Base-by-base conservation (phyloP, 139 green algal genomes). In the Chlorella sorokiniana region DNA sequence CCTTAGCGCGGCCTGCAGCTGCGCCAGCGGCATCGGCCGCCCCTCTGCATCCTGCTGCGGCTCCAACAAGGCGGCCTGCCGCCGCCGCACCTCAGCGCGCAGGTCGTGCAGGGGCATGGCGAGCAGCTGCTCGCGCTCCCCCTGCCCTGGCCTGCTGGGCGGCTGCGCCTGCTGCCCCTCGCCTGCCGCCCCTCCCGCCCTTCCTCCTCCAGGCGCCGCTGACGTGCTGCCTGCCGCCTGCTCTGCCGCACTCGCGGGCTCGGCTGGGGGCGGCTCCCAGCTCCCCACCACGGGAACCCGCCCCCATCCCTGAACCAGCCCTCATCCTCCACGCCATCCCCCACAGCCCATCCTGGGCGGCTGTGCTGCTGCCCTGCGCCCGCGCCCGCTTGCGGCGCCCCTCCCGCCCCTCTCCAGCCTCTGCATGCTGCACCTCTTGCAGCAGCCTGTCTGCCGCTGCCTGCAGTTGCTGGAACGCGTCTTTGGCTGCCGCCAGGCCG, bases 201-300 rank as follows among this genome's bases (percentile, higher is more conserved):
- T 65, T 29, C 56, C 56, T 29, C 18, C 56, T 29, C 56, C 56
- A 33, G 56, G 18, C 11, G 16, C 48, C 11, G 16, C 14, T 25
- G 48, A 11, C 16, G 48, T 11, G 48, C 48, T 25, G 48, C 48
- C n/a, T 25, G 48, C 48, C 16, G 48, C 48, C 16, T 11, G 48
- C 48, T 59, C 14, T 59, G 48, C 48, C 16, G 11, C 48, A 16
- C 48, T 59, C 16, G 48, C 48, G 48, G 48, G 48, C 48, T 59
- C 14, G 14, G 16, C 16, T n/a, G n/a, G n/a, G n/a, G n/a, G n/a
- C n/a, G n/a, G 48, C 48, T 11, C 48, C 48, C 14, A 56, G 48
- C 71, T 14, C 41, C 23, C 75, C 76, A 86, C 82, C 82, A 86
- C 0, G 73, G 41, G 37, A 83, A 86, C 27, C 78, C 78, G 3